Evolutionary conservation across 164 flowering plant species (phyloP), one percentile per base, ranked within the genome.

Genomic region (Tetracentron sinense): DNA sequence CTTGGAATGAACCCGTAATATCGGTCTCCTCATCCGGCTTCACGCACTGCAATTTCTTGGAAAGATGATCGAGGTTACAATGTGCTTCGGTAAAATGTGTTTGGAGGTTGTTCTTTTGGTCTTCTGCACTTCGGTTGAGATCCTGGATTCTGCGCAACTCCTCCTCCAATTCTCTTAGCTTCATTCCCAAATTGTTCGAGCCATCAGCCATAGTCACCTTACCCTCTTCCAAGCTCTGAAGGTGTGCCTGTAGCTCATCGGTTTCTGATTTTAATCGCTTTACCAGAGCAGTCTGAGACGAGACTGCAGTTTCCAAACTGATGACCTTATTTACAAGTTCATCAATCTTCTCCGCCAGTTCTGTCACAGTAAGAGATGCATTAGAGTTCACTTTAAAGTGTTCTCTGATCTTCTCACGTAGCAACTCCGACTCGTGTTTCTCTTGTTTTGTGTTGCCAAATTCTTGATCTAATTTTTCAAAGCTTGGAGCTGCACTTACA

Each of bases 271-370:
- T 67, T 28, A 82, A 42, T 59, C 68, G 68, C 44, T 62, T 50
- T 42, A 82, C 82, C 61, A 76, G 7, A n/a, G 79, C 79, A 35
- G 64, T 60, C 47, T 80, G 77, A 56, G 87, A 73, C 28, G 80
- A 72, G 23, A 78, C 74, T 16, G 57, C 64, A 42, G 69, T 75
- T 66, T 84, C 91, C 64, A 86, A 49, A 7, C 16, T 55, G 11
- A 79, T 77, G n/a, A 84, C 82, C 65, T 68, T 78, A 19, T 75
- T 72, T n/a, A 81, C 91, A 46, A 82, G 74, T n/a, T 79, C 82
- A 58, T 86, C 85, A 33, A 86, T 78, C 61, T 70, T 78, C 61
- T 84, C 91, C 16, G 77, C 84, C 64, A 84, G 67, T 42, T 82
- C 79, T 2, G 74, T 63, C 58, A 76, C 72, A n/a, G 81, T 72